Conservation (phyloP, 2,329 filamentous ascomycete genomes). For the Exserohilum rostratum region DNA sequence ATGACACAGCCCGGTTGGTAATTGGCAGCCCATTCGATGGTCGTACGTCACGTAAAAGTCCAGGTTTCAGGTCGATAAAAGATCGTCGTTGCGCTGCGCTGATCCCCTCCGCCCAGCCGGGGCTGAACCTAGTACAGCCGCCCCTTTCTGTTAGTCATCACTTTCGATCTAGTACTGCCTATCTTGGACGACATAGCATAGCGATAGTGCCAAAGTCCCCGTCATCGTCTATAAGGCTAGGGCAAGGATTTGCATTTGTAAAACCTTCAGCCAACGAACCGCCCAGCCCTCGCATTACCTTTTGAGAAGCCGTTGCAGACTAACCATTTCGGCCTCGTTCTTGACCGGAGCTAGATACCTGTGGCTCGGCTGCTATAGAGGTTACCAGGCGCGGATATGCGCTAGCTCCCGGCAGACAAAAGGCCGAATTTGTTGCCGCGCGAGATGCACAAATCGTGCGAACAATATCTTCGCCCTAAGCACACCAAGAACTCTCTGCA, state of each 20-base stretch:
- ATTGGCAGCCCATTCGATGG: background rate
- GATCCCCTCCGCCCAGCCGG: background rate
- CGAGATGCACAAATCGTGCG: background rate
- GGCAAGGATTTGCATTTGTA: slow-evolving; percentile 2
- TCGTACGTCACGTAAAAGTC: background rate
- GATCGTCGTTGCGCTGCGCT: slow-evolving; percentile 5
- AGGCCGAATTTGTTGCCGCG: slow-evolving; percentile 8
- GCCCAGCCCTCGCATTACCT: background rate
- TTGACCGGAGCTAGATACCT: slow-evolving; percentile 3
- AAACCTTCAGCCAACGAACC: background rate
- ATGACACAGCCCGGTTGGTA: background rate
- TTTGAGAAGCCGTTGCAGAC: background rate
- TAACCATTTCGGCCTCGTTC: background rate
- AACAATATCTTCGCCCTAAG: background rate
- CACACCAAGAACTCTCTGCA: background rate
- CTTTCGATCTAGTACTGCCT: background rate
- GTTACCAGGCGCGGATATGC: slow-evolving; percentile 4
- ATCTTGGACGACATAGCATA: background rate
- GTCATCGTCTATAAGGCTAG: slow-evolving; percentile 1
- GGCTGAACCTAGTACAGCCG: background rate
- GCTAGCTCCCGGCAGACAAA: slow-evolving; percentile 10
- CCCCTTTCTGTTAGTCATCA: background rate
- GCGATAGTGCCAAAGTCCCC: background rate
- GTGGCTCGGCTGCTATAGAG: slow-evolving; percentile 6
- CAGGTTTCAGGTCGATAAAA: background rate